phyloP scores from a whole-genome alignment of 2,329 filamentous ascomycete species.

The Hirsutella minnesotensis region DNA sequence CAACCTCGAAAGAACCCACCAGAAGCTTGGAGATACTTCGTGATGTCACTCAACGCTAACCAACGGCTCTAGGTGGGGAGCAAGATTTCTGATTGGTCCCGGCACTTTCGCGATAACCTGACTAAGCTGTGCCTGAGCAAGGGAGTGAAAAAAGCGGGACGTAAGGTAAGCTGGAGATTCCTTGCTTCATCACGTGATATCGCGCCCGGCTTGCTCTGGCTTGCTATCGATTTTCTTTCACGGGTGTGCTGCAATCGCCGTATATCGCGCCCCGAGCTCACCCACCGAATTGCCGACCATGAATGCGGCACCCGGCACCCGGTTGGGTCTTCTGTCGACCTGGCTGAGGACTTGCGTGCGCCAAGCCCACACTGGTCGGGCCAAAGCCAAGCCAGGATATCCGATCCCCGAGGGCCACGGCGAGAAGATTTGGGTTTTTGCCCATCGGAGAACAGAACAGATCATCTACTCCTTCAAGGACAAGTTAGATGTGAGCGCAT shows the following conservation, averaged over 20 bases:
- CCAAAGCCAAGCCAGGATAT: slow-evolving; percentile 6
- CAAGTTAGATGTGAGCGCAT: slow-evolving; percentile 29
- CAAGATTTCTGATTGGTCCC: slow-evolving; percentile 5
- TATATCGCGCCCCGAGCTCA: background rate
- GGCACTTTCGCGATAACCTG: background rate
- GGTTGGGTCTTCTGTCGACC: slow-evolving; percentile 30
- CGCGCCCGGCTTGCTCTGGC: background rate
- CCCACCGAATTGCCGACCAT: slow-evolving; percentile 17
- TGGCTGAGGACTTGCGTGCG: slow-evolving; percentile 30
- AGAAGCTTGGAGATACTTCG: slow-evolving; percentile 18
- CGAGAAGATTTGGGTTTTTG: slow-evolving; percentile 46
- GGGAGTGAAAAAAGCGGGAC: no score
- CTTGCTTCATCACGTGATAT: slow-evolving; percentile 12
- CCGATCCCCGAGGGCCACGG: slow-evolving; percentile 30
- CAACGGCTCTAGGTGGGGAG: slow-evolving; percentile 11
- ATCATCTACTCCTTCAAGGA: slow-evolving; percentile 39
- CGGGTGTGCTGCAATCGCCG: slow-evolving; percentile 5
- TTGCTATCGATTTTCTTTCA: background rate
- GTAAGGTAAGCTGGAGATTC: background rate
- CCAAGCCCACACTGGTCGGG: slow-evolving; percentile 17
- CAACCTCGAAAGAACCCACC: slow-evolving; percentile 14
- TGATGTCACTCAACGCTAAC: slow-evolving; percentile 25
- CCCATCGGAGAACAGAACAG: slow-evolving; percentile 36
- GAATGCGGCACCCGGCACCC: slow-evolving; percentile 21
- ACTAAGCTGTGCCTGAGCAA: slow-evolving; percentile 10